A percentile compares a stretch with the other conserved stretches of the same genome.
phyloP scores from a whole-genome alignment of 306 rosid species.

The Trifolium pratense region DNA sequence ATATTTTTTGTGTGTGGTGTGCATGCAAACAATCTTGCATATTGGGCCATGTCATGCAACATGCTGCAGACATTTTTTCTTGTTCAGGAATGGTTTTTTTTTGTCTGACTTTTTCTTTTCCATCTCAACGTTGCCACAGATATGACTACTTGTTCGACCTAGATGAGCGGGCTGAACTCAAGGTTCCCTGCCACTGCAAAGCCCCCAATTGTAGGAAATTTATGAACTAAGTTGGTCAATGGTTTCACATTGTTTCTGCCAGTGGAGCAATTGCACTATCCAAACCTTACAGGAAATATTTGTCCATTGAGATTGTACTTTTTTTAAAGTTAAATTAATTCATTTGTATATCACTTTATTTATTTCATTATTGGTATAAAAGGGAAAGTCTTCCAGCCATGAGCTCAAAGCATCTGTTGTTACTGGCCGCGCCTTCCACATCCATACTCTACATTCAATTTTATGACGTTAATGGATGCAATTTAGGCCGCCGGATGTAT shows the following conservation, averaged over 20 bases:
- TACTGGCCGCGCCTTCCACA: slow-evolving; percentile 20
- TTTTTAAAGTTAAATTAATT: slow-evolving; percentile 25
- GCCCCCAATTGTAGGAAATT: slow-evolving; percentile 74
- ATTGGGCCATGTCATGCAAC: slow-evolving; percentile 12
- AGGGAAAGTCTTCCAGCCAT: slow-evolving; percentile 14
- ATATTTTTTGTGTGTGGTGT: neutral
- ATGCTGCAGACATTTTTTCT: neutral
- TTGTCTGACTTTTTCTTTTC: slow-evolving; percentile 5
- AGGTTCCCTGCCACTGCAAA: slow-evolving; percentile 82
- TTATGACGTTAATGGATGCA: neutral
- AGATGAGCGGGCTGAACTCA: slow-evolving; percentile 71
- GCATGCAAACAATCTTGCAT: neutral
- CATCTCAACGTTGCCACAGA: slow-evolving; percentile 52
- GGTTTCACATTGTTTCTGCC: slow-evolving; percentile 30
- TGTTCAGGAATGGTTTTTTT: slow-evolving; percentile 13
- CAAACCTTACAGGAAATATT: slow-evolving; percentile 40
- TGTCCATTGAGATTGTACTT: slow-evolving; percentile 22
- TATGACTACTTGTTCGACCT: slow-evolving; percentile 88
- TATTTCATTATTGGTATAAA: slow-evolving; percentile 17
- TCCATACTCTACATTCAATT: neutral
- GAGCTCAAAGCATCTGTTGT: neutral
- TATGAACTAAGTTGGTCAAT: slow-evolving; percentile 61
- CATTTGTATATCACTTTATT: slow-evolving; percentile 37
- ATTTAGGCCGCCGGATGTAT: neutral
- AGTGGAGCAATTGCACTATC: slow-evolving; percentile 42